These are phyloP conservation scores for Penicillium simplicissimum DNA, from an alignment of 495 filamentous ascomycete genomes.

Conservation along the genomic window DNA sequence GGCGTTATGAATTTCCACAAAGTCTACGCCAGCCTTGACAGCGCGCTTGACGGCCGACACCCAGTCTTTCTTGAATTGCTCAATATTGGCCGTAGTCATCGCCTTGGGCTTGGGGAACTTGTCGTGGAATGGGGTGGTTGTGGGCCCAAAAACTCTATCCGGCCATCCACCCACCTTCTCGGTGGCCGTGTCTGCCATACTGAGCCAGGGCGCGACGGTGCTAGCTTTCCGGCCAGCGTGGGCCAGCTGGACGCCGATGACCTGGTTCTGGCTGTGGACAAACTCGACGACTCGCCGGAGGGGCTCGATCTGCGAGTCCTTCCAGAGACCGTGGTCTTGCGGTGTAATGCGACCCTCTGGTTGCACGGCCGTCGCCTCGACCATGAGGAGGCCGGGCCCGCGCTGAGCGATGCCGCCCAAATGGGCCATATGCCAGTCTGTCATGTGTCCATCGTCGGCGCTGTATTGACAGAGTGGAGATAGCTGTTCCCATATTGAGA, in stretches of 20 bases:
- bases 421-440: slow-evolving; percentile 59
- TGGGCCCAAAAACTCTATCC: slow-evolving; percentile 54
- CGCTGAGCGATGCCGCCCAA: slow-evolving; percentile 57
- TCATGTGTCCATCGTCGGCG: slow-evolving; percentile 58
- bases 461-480: slow-evolving; percentile 67
- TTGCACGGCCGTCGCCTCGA: slow-evolving; percentile 68
- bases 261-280: slow-evolving; percentile 63
- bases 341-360: slow-evolving; percentile 72
- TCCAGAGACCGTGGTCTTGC: slow-evolving; percentile 67
- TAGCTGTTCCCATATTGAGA: slow-evolving; percentile 18
- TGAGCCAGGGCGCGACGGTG: slow-evolving; percentile 67
- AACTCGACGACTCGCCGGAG: slow-evolving; percentile 63
- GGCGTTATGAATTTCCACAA: slow-evolving; percentile 58
- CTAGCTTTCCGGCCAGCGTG: slow-evolving; percentile 76
- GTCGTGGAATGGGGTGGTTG: slow-evolving; percentile 52
- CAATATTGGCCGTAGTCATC: slow-evolving; percentile 57
- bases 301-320: slow-evolving; percentile 63
- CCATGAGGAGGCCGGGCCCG: slow-evolving; percentile 62
- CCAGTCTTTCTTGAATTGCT: slow-evolving; percentile 56
- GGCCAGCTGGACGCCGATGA: slow-evolving; percentile 66
- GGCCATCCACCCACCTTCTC: slow-evolving; percentile 64
- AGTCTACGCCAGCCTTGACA: slow-evolving; percentile 57
- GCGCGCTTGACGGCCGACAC: slow-evolving; percentile 55
- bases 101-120: slow-evolving; percentile 51
- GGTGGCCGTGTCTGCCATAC: slow-evolving; percentile 42